Conservation (phyloP, 2,329 filamentous ascomycete genomes). For the Amylocarpus encephaloides region DNA sequence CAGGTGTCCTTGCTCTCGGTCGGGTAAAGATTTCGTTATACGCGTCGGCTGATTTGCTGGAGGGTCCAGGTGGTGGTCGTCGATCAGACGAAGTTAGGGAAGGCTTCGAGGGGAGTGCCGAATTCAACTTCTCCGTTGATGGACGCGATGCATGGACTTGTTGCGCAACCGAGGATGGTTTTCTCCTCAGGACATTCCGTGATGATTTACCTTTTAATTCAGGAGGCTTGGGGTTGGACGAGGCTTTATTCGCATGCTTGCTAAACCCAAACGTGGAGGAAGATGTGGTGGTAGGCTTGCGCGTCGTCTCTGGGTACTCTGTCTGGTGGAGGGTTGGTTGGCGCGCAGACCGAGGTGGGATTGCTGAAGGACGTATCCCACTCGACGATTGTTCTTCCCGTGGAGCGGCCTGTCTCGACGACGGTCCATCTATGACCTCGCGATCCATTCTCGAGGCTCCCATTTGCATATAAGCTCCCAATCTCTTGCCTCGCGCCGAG, state of each 20-base stretch:
- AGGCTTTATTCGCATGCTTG: slow-evolving; percentile 13
- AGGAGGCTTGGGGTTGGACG: slow-evolving; percentile 6
- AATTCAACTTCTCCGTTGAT: slow-evolving; percentile 21
- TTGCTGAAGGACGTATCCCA: slow-evolving; percentile 15
- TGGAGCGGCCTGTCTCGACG: slow-evolving; percentile 23
- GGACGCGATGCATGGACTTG: slow-evolving; percentile 25
- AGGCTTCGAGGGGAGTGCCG: slow-evolving; percentile 19
- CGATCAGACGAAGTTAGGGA: slow-evolving; percentile 11
- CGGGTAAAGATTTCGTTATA: slow-evolving; percentile 38
- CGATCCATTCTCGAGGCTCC: slow-evolving; percentile 13
- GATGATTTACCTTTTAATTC: slow-evolving; percentile 27
- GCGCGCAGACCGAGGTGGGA: slow-evolving; percentile 21
- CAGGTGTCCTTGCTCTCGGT: slow-evolving; percentile 15
- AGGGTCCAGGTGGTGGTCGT: slow-evolving; percentile 21
- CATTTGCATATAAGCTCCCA: slow-evolving; percentile 21
- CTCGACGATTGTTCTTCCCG: slow-evolving; percentile 12
- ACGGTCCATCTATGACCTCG: slow-evolving; percentile 40
- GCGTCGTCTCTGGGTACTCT: slow-evolving; percentile 15
- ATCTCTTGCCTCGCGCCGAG: slow-evolving; percentile 29
- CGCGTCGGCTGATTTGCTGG: slow-evolving; percentile 26
- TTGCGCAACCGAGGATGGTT: slow-evolving; percentile 42
- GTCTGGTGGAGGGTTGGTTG: slow-evolving; percentile 18
- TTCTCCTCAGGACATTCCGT: slow-evolving; percentile 43
- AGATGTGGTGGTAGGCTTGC: slow-evolving; percentile 14
- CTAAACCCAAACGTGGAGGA: slow-evolving; percentile 25